Percentiles rank a stretch among this genome's conserved stretches.
phyloP scores from a whole-genome alignment of 2,329 filamentous ascomycete genomes.

The Colletotrichum incanum region DNA sequence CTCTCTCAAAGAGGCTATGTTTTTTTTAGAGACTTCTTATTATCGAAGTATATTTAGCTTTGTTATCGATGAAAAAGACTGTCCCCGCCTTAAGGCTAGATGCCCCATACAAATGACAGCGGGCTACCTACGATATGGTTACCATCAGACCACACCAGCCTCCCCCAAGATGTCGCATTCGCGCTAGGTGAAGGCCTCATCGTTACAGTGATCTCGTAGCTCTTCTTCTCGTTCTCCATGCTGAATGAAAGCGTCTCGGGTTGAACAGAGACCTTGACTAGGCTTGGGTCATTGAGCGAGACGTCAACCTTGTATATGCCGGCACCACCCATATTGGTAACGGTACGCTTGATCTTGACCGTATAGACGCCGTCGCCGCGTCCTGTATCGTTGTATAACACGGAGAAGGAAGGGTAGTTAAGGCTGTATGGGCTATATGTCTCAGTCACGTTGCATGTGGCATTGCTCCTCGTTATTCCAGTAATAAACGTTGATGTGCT shows the following conservation, averaged over 20 bases:
- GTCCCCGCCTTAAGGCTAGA: not conserved
- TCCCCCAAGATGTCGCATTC: constrained; percentile 22
- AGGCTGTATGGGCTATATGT: constrained; percentile 36
- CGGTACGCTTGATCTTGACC: constrained; percentile 38
- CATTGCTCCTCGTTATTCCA: constrained; percentile 26
- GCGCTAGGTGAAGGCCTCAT: constrained; percentile 7
- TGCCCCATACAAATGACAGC: constrained; percentile 38
- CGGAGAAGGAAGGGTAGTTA: constrained; percentile 43
- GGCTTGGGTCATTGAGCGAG: constrained; percentile 19
- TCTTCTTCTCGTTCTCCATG: constrained; percentile 24
- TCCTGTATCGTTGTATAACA: constrained; percentile 12
- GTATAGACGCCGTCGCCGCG: constrained; percentile 25
- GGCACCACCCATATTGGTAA: constrained; percentile 42
- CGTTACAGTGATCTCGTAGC: constrained; percentile 16
- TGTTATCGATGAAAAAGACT: too few species aligned
- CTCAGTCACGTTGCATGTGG: constrained; percentile 23
- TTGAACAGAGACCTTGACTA: constrained; percentile 22
- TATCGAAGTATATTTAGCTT: too few species aligned
- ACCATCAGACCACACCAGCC: constrained; percentile 42
- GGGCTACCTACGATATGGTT: constrained; percentile 40
- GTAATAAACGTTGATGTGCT: constrained; percentile 36
- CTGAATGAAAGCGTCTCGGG: constrained; percentile 27
- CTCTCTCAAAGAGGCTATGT: too few species aligned
- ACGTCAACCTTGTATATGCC: constrained; percentile 35
- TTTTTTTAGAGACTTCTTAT: too few species aligned